phyloP scores from a whole-genome alignment of 106 monocot genomes.

The Apostasia ramifera region DNA sequence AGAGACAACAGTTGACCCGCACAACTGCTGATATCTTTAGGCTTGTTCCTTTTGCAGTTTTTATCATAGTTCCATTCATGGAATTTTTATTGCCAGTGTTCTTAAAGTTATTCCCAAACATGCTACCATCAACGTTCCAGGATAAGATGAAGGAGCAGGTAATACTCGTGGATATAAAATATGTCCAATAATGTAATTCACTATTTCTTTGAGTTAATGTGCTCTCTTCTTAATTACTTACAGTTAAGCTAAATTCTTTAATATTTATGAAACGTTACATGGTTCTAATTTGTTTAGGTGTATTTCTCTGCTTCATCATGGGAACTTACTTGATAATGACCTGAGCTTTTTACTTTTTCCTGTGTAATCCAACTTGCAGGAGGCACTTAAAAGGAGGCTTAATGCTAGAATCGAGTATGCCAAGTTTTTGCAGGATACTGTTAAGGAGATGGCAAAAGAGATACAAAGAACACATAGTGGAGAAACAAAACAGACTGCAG shows the following conservation, averaged over 20 bases:
- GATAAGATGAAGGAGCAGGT: slow-evolving; percentile 99
- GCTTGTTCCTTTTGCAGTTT: slow-evolving; percentile 91
- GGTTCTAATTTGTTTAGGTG: too few species aligned
- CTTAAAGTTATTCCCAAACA: slow-evolving; percentile 88
- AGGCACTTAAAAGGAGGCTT: slow-evolving; percentile 69
- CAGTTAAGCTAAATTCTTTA: neutral
- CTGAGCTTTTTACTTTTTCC: neutral
- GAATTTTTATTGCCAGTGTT: slow-evolving; percentile 93
- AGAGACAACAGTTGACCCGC: slow-evolving; percentile 86
- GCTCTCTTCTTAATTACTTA: too few species aligned
- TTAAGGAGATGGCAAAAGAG: slow-evolving; percentile 97
- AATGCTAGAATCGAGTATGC: slow-evolving; percentile 96
- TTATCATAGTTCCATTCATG: slow-evolving; percentile 97
- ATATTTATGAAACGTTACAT: too few species aligned
- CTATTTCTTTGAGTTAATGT: too few species aligned
- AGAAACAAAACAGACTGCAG: slow-evolving; percentile 87
- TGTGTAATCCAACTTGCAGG: slow-evolving; percentile 28
- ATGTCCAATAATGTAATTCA: too few species aligned
- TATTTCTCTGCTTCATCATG: too few species aligned
- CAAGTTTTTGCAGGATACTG: slow-evolving; percentile 94
- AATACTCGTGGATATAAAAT: neutral
- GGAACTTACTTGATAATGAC: neutral
- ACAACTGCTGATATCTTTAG: slow-evolving; percentile 96
- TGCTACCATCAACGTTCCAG: slow-evolving; percentile 97
- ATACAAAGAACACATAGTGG: slow-evolving; percentile 80